Evolutionary conservation across 2,329 filamentous ascomycete genomes (phyloP).

Genomic region (Apiospora hydei): DNA sequence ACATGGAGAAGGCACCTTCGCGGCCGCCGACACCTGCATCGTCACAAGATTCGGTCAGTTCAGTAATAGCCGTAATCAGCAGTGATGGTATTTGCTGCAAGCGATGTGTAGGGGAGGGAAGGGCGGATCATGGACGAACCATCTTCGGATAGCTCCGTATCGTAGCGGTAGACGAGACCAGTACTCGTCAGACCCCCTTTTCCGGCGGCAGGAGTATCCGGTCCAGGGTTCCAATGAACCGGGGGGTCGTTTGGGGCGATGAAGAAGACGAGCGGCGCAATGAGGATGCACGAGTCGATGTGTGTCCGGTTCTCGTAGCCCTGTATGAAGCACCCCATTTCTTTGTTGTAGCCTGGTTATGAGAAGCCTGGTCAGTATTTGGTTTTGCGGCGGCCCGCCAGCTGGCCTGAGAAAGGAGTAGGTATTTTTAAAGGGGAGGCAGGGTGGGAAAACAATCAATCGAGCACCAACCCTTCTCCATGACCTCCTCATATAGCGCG

Average conservation of each 20-base stretch:
- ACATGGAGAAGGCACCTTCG: constrained; percentile 66
- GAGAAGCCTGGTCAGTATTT: background rate
- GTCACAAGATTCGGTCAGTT: background rate
- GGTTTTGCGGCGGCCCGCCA: background rate
- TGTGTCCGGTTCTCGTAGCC: constrained; percentile 76
- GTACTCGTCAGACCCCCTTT: constrained; percentile 77
- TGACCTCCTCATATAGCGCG: constrained; percentile 75
- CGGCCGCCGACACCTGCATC: constrained; percentile 7
- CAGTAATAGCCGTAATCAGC: background rate
- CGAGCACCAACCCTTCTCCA: constrained; percentile 66
- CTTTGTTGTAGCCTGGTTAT: constrained; percentile 68
- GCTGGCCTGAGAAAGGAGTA: background rate
- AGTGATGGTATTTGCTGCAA: too few species aligned
- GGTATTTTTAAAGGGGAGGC: background rate
- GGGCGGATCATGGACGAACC: constrained; percentile 52
- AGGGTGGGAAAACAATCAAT: background rate
- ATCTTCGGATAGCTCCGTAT: constrained; percentile 72
- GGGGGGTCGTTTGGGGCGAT: constrained; percentile 77
- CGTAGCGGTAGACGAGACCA: constrained; percentile 78
- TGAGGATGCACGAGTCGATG: constrained; percentile 77
- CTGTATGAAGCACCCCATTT: constrained; percentile 75
- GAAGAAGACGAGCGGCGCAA: constrained; percentile 82
- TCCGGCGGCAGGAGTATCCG: constrained; percentile 75
- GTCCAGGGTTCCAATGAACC: constrained; percentile 76
- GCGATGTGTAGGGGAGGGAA: too few species aligned